Evolutionary conservation across 306 rosid genomes (phyloP).

Genomic region (Hippophae gyantsensis): DNA sequence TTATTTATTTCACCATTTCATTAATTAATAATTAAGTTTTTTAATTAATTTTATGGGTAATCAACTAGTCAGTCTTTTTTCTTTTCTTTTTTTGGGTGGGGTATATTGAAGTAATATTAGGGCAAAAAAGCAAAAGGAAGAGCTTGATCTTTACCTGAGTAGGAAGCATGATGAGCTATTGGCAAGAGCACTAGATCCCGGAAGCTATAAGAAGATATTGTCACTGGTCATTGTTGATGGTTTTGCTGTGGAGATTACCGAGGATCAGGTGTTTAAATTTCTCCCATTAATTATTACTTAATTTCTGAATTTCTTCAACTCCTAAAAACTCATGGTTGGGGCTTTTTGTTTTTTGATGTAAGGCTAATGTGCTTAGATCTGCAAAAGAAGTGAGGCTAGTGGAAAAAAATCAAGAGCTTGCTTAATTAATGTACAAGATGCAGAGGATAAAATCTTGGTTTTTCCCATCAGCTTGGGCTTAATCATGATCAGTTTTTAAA

Average conservation of each 20-base stretch:
- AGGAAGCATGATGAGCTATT: constrained; percentile 71
- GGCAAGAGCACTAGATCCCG: constrained; percentile 46
- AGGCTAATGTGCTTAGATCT: constrained; percentile 82
- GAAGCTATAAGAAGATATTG: constrained; percentile 54
- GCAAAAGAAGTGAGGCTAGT: constrained; percentile 83
- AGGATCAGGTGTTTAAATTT: constrained; percentile 36
- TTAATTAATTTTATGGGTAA: not conserved
- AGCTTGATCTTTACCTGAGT: constrained; percentile 65
- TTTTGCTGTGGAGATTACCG: constrained; percentile 55
- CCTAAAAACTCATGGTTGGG: not conserved
- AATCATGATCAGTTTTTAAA: too few relatives aligned
- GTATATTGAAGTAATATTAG: constrained; percentile 2
- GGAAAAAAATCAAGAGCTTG: constrained; percentile 64
- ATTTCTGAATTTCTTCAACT: not conserved
- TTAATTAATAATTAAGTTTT: not conserved
- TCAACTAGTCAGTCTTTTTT: not conserved
- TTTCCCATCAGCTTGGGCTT: not conserved
- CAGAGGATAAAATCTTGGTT: not conserved
- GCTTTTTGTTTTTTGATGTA: constrained; percentile 6
- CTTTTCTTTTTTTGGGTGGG: not conserved
- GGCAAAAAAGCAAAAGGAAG: constrained; percentile 39
- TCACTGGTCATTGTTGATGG: constrained; percentile 89
- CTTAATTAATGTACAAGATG: not conserved
- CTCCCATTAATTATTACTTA: not conserved
- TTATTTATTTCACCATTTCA: not conserved